These are phyloP conservation scores for Chrysosporium keratinophilum DNA, from an alignment of 2,329 filamentous ascomycete genomes.

Conservation along the genomic window DNA sequence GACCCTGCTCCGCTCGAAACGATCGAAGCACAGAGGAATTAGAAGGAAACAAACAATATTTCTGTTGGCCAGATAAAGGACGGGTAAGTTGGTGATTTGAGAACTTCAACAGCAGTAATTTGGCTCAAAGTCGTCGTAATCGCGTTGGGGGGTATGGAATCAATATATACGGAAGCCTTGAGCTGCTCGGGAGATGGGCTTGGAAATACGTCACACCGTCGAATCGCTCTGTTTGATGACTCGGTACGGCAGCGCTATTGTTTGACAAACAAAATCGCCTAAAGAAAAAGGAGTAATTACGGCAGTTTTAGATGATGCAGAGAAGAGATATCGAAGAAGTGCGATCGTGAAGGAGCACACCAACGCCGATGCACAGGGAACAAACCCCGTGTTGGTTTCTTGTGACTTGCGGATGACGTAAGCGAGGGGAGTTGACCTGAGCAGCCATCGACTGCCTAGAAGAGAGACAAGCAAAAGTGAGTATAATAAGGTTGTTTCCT, in stretches of 20 bases:
- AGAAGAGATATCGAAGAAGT: too few species aligned
- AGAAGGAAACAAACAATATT: neutral
- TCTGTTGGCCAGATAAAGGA: neutral
- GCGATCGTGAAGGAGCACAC: too few species aligned
- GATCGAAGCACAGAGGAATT: neutral
- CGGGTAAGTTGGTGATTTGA: neutral
- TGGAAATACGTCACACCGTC: neutral
- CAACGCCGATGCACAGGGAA: neutral
- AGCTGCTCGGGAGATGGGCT: neutral
- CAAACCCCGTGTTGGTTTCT: neutral
- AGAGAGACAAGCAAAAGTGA: neutral
- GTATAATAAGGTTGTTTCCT: neutral
- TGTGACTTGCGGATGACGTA: slow-evolving; percentile 7
- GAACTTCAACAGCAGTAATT: neutral
- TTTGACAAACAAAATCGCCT: too few species aligned
- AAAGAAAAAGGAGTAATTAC: too few species aligned
- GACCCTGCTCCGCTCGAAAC: slow-evolving; percentile 6
- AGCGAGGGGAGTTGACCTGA: neutral
- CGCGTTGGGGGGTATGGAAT: neutral
- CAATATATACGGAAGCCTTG: slow-evolving; percentile 9
- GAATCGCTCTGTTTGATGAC: neutral
- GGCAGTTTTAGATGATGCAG: too few species aligned
- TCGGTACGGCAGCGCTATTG: neutral
- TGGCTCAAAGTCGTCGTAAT: neutral
- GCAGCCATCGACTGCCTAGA: too few species aligned